phyloP scores from a whole-genome alignment of 2,329 filamentous ascomycete genomes.

The Aquanectria penicillioides region DNA sequence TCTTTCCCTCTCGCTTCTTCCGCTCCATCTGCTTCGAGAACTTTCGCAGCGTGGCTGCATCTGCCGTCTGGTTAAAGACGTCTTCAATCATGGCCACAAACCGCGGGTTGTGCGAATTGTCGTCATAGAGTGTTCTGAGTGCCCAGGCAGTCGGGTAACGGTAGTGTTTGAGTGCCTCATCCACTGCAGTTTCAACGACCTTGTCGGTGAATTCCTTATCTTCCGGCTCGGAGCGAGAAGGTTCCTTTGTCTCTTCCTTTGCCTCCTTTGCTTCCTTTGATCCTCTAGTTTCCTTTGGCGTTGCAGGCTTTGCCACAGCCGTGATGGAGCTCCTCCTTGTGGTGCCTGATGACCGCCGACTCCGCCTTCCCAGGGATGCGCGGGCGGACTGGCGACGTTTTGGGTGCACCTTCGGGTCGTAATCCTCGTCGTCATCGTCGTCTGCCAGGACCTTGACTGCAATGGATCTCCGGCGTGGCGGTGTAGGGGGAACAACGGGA shows the following conservation, averaged over 20 bases:
- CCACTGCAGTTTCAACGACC: conserved; percentile 67
- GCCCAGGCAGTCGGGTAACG: conserved; percentile 72
- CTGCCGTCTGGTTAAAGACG: conserved; percentile 67
- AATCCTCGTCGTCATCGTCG: conserved; percentile 54
- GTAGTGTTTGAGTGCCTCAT: conserved; percentile 64
- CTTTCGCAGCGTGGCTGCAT: conserved; percentile 59
- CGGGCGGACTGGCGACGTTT: conserved; percentile 48
- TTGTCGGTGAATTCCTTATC: conserved; percentile 59
- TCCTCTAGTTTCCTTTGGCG: conserved; percentile 15
- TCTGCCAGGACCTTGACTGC: conserved; percentile 45
- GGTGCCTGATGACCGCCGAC: conserved; percentile 37
- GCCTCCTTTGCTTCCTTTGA: conserved; percentile 29
- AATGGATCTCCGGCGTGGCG: conserved; percentile 41
- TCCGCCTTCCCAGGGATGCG: conserved; percentile 44
- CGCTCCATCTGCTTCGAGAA: conserved; percentile 62
- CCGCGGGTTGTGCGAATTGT: conserved; percentile 59
- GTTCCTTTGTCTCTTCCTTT: conserved; percentile 26
- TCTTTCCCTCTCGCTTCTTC: conserved; percentile 67
- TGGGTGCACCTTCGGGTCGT: conserved; percentile 50
- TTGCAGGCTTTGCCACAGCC: conserved; percentile 32
- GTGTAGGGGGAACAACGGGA: conserved; percentile 35
- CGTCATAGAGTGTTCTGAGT: conserved; percentile 68
- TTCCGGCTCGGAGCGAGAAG: conserved; percentile 37
- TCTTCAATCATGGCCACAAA: conserved; percentile 68
- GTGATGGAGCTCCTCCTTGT: conserved; percentile 35